Conservation (phyloP, 2,329 filamentous ascomycete genomes). For the Fusarium albidum region DNA sequence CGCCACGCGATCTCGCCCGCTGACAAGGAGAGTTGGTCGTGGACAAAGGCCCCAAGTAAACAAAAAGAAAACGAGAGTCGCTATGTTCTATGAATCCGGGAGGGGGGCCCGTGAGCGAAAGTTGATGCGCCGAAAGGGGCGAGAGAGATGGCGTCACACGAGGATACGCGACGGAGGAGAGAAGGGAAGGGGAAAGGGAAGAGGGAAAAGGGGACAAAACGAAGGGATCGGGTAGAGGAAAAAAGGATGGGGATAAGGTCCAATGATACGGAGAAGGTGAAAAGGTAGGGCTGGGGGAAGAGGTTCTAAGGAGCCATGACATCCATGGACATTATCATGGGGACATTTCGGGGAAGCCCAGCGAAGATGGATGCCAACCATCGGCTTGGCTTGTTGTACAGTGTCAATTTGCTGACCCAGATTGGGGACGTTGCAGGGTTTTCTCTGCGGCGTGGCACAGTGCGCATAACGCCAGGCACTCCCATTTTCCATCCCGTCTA, state of each 20-base stretch:
- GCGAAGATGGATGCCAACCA: constrained; percentile 13
- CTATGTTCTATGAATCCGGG: constrained; percentile 12
- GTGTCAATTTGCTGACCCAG: constrained; percentile 4
- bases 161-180: constrained; percentile 28
- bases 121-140: constrained; percentile 30
- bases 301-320: constrained; percentile 36
- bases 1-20: constrained; percentile 20
- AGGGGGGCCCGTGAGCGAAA: constrained; percentile 24
- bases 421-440: constrained; percentile 8
- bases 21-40: constrained; percentile 5
- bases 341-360: constrained; percentile 21
- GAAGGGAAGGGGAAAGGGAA: constrained; percentile 19
- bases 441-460: background rate
- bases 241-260: constrained; percentile 20
- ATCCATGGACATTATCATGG: constrained; percentile 34
- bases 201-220: constrained; percentile 19
- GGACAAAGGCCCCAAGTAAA: constrained; percentile 19
- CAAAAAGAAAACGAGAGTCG: constrained; percentile 32
- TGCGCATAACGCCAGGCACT: background rate
- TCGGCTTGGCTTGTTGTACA: constrained; percentile 23
- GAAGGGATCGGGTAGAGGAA: constrained; percentile 24
- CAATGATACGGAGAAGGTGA: constrained; percentile 22
- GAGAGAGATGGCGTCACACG: constrained; percentile 30
- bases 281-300: constrained; percentile 30
- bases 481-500: background rate